A percentile compares a stretch with the other conserved stretches of the same genome.
Evolutionary conservation across 371 early-diverging fungal species (phyloP).

Genomic region (Mucor saturninus): DNA sequence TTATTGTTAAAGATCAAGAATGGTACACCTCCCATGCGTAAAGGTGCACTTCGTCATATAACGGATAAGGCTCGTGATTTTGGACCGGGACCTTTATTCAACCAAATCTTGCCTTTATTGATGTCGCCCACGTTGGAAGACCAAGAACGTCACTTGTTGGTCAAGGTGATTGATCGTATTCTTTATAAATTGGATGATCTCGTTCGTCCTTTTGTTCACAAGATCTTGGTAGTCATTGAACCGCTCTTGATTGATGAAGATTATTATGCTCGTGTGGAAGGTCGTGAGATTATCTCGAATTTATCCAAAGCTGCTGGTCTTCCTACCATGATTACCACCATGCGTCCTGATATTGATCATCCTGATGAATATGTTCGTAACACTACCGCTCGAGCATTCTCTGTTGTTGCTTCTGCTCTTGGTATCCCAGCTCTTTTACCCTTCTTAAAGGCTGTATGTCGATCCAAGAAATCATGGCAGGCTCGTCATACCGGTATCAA

Average conservation of each 20-base stretch:
- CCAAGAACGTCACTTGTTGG: constrained; percentile 96
- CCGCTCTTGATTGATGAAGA: constrained; percentile 97
- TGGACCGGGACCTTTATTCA: constrained; percentile 95
- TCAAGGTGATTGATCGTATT: constrained; percentile 97
- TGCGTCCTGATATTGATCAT: constrained; percentile 98
- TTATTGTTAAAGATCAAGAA: constrained; percentile 96
- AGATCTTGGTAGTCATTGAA: constrained; percentile 97
- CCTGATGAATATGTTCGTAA: constrained; percentile 97
- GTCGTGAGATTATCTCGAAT: constrained; percentile 97
- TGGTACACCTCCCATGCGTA: constrained; percentile 95
- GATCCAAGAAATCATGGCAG: constrained; percentile 96
- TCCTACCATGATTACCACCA: constrained; percentile 97
- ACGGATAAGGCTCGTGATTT: constrained; percentile 96
- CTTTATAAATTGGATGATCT: constrained; percentile 95
- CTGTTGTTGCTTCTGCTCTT: constrained; percentile 96
- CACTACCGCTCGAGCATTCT: constrained; percentile 96
- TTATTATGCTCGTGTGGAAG: constrained; percentile 97
- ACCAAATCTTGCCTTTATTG: constrained; percentile 93
- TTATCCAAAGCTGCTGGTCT: constrained; percentile 97
- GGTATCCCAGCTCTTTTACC: constrained; percentile 95
- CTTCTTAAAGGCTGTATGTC: constrained; percentile 95
- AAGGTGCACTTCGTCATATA: constrained; percentile 90
- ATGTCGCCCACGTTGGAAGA: constrained; percentile 97
- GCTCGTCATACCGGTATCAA: constrained; percentile 98
- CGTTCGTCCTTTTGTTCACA: constrained; percentile 96